Base-by-base conservation (phyloP, 495 filamentous ascomycete genomes). In the Pyronema domesticum region DNA sequence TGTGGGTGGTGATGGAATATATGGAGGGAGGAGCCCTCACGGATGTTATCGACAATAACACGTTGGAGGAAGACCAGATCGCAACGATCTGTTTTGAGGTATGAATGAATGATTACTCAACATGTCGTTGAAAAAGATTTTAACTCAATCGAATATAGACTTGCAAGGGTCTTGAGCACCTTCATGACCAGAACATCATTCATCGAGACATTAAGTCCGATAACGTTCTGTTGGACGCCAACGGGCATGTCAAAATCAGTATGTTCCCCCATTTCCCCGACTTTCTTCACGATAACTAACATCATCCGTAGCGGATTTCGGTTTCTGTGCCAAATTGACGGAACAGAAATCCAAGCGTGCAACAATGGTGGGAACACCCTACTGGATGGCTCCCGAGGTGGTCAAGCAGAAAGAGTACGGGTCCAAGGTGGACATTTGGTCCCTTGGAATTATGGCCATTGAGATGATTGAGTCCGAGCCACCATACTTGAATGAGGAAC, bases 1-100 rank as follows among this genome's bases (percentile, higher is more conserved):
- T 98, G 30, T 98, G 91, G 91, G 88, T 98, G 17, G 91, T 98
- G 35, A 95, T 98, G 93, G 91, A 98, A 69, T 98, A 91, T 63
- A 96, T 98, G 93, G 91, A 96, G 68, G 91, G 91, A 57, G 91
- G 91, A 67, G 87, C 91, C 46, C 71, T 98, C 65, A 98, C 93
- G 0, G 93, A 98, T 74, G 88, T 98, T 51, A 96, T 96, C 70
- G 93, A 95, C 65, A 95, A 95, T 69, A 98, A 96, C 68, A 72
- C 77, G 50, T 94, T 98, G 61, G 81, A 81, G 23, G 91, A 98
- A 68, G 84, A 94, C 65, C 91, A 98, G 66, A 98, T 98, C 63
- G 87, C 91, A 3, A 94, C 91, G 8, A 95, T 98, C 53, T 98
- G 91, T 68, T 73, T 82, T 49, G 91, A 98, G 84, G 91, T 95